Conservation (phyloP, 2,329 filamentous ascomycete species). For the Penicillium brevicompactum region DNA sequence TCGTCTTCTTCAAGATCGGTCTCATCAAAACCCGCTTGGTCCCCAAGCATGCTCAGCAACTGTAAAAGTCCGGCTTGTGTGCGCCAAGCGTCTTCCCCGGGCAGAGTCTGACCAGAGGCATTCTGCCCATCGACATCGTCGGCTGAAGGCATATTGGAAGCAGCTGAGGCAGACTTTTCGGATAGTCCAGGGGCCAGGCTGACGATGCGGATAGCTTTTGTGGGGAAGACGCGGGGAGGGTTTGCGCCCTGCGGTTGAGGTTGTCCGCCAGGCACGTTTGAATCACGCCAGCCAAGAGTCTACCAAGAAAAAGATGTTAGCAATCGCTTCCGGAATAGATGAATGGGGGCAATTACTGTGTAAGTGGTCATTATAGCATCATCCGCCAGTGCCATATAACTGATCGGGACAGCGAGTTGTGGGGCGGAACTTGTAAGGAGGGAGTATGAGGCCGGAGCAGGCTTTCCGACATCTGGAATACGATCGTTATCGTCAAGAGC, state of each 20-base stretch:
- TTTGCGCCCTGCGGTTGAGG: slow-evolving; percentile 22
- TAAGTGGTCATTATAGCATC: slow-evolving; percentile 53
- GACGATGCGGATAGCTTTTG: slow-evolving; percentile 44
- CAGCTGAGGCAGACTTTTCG: neutral
- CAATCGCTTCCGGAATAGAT: neutral
- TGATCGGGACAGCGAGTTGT: slow-evolving; percentile 46
- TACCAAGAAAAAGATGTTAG: slow-evolving; percentile 19
- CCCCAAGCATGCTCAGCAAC: slow-evolving; percentile 29
- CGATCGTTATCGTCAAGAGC: slow-evolving; percentile 39
- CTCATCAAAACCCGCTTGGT: slow-evolving; percentile 15
- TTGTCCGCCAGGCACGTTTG: slow-evolving; percentile 19
- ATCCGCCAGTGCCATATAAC: slow-evolving; percentile 51
- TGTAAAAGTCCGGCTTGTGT: slow-evolving; percentile 27
- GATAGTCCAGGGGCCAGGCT: slow-evolving; percentile 37
- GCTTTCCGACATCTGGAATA: slow-evolving; percentile 23
- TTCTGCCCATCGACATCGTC: neutral
- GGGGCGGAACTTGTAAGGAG: slow-evolving; percentile 39
- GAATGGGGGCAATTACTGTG: slow-evolving; percentile 31
- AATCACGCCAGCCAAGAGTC: slow-evolving; percentile 35
- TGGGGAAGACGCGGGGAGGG: slow-evolving; percentile 38
- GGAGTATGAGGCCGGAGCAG: slow-evolving; percentile 33
- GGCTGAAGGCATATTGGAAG: neutral
- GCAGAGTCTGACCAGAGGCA: slow-evolving; percentile 1
- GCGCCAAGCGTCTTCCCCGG: slow-evolving; percentile 19
- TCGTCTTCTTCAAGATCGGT: slow-evolving; percentile 11